Evolutionary conservation across 345 rosid species (phyloP), one percentile per base, ranked within the genome.

Genomic region (Arabidopsis suecica): DNA sequence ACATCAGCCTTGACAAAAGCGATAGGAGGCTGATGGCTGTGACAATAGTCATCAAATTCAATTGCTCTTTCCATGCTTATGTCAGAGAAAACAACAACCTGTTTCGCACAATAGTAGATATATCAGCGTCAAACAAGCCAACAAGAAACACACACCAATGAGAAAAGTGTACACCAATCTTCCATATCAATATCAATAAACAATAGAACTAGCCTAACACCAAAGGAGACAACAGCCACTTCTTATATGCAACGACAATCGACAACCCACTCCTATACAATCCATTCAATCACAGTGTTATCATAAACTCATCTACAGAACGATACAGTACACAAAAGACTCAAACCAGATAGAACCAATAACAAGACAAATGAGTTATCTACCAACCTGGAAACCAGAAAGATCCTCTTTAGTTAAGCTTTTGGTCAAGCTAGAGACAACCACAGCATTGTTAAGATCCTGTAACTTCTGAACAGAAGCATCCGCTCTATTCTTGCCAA

Each of bases 51-150:
- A 74, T 95, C 71, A 45, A 89, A 88, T 71, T 95, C 94, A 16
- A 88, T 77, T 60, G 99, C 98, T 76, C 79, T 88, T 30, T 87
- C 87, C 48, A 90, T 77, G 86, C 85, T 85, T 68, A 87, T 79
- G 83, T 92, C 91, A 33, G 97, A 89, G 80, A 95, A 89, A 25
- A 90, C 98, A 77, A 92, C 99, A 53, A 87, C 97, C 99, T 95
- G 89, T 78, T 79, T 49, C 66, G 67, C 40, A 77, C 65, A 16
- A 77, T 74, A 44, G 12, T 51, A 66, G 16, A 79, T 48, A 2
- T 20, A 44, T 68, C 16, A 73, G 74, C 22, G 13, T 40, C 5
- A 68, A 61, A 42, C 60, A 33, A 34, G 51, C 42, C 41, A 73
- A 66, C 66, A 40, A 10, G 45, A 72, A 64, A 61, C 59, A 65